Evolutionary conservation across 2,329 filamentous ascomycete genomes (phyloP), one percentile per base, ranked within the genome.

Genomic region (Talaromyces sp.): DNA sequence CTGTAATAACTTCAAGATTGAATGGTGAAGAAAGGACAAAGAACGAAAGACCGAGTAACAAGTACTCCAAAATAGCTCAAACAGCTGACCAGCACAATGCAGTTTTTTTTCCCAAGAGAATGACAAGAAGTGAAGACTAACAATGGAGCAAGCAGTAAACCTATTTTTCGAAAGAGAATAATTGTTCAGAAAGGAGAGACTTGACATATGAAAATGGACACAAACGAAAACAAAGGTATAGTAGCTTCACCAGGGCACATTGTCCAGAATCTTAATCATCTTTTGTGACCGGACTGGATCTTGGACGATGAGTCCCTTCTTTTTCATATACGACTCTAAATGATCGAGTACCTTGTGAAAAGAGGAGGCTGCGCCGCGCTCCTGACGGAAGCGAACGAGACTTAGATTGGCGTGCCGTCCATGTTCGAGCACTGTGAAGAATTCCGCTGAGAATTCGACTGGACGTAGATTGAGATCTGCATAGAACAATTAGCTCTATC

Each of bases 381-480:
- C 91, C 69, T 97, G 92, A 1, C 89, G 93, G 71, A 97, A 90
- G 36, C 90, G 87, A 31, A 89, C 85, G 63, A 97, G 85, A 70
- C 88, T 89, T 56, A 97, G 81, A 48, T 87, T 87, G 46, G 84
- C 86, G 63, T 85, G 86, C 66, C 84, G 87, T 50, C 89, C 89
- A 68, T 94, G 89, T 75, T 96, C 89, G 61, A 96, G 88, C 37
- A 96, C 88, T 1, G 88, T 91, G 77, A 95, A 95, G 61, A 97
- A 82, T 71, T 97, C 91, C 37, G 87, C 85, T 15, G 90, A 88
- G 73, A 97, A 92, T 13, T 87, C 82, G n/a, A 97, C 91, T 56
- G 91, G 88, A 69, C 92, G 94, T 69, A 97, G 83, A 62, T 87
- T 82, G 53, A 96, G 81, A 67, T 88, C 89, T 92, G 65, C 10